A percentile compares a stretch with the other conserved stretches of the same genome.
phyloP scores from a whole-genome alignment of 331 rosid species.

The Acacia pycnantha region DNA sequence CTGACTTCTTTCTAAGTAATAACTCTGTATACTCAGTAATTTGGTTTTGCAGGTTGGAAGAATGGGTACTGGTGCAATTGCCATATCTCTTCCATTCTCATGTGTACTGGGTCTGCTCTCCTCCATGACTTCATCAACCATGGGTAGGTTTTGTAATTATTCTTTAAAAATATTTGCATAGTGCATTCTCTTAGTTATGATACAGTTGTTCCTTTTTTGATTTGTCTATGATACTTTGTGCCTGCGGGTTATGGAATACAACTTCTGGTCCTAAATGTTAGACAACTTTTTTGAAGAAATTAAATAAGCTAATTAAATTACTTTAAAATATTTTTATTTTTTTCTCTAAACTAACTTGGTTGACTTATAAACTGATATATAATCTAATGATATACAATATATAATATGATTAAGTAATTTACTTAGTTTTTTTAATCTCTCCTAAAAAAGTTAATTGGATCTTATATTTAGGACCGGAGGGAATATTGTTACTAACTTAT shows the following conservation, averaged over 20 bases:
- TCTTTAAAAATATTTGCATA: constrained; percentile 14
- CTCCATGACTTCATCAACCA: constrained; percentile 83
- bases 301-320: too few species aligned
- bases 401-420: too few species aligned
- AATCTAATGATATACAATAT: too few species aligned
- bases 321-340: too few species aligned
- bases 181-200: constrained; percentile 15
- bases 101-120: constrained; percentile 92
- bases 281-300: too few species aligned
- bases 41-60: constrained; percentile 61
- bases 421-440: too few species aligned
- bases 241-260: neutral
- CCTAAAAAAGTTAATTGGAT: too few species aligned
- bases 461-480: too few species aligned
- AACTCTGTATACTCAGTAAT: constrained; percentile 16
- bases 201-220: neutral
- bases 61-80: constrained; percentile 80
- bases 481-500: neutral
- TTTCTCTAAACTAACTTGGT: too few species aligned
- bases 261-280: too few species aligned
- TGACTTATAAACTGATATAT: too few species aligned
- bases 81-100: constrained; percentile 89
- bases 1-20: constrained; percentile 11
- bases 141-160: constrained; percentile 64
- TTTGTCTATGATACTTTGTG: neutral